These are phyloP conservation scores for Asterophora lycoperdoides DNA, from an alignment of 768 basidiomycete species.

Conservation along the genomic window DNA sequence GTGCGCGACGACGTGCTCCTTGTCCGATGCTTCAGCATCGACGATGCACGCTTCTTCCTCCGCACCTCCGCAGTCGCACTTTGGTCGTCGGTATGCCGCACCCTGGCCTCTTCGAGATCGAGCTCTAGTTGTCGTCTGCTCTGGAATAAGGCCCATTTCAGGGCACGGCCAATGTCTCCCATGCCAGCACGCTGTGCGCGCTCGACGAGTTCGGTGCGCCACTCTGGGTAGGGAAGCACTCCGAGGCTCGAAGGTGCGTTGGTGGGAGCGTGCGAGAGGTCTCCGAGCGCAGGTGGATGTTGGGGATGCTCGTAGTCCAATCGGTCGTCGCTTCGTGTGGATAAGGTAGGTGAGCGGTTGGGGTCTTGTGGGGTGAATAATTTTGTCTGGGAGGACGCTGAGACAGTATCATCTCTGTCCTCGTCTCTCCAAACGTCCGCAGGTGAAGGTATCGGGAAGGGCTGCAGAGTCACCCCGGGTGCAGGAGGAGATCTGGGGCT, in stretches of 20 bases:
- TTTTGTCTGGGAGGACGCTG: background rate
- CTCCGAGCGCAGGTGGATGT: constrained; percentile 16
- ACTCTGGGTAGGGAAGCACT: constrained; percentile 61
- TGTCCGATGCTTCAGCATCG: constrained; percentile 17
- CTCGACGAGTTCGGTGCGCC: constrained; percentile 48
- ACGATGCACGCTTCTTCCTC: constrained; percentile 14
- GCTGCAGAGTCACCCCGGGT: background rate
- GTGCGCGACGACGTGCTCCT: constrained; percentile 16
- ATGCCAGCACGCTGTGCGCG: constrained; percentile 55
- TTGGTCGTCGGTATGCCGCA: constrained; percentile 16
- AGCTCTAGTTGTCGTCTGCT: constrained; percentile 12
- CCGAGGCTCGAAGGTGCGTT: constrained; percentile 24
- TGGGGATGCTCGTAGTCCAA: constrained; percentile 8
- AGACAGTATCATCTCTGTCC: too few relatives aligned
- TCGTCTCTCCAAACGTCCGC: background rate
- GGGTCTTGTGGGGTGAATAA: background rate
- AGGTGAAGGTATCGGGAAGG: constrained; percentile 5
- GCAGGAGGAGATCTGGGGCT: constrained; percentile 17
- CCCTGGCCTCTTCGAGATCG: constrained; percentile 20
- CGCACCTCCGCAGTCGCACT: constrained; percentile 4
- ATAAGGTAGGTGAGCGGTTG: constrained; percentile 5
- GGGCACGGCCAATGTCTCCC: constrained; percentile 51
- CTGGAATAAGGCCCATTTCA: constrained; percentile 42
- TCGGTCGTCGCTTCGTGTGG: constrained; percentile 8
- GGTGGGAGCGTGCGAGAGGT: constrained; percentile 12